These are phyloP conservation scores for Naganishia antarctica DNA, from an alignment of 768 basidiomycete species.

Conservation along the genomic window DNA sequence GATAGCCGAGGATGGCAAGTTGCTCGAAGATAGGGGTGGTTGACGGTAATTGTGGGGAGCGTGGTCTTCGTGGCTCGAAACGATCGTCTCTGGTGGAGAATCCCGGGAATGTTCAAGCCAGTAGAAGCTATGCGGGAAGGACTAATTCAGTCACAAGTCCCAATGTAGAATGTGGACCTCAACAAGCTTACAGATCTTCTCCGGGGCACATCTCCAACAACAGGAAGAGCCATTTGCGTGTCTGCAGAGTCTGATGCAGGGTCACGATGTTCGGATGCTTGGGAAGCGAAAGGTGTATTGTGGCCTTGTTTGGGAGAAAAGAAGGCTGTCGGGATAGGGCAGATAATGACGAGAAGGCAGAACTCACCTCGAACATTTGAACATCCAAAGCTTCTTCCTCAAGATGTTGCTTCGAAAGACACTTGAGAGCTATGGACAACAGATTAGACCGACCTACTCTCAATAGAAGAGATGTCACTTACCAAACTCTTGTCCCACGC, in stretches of 20 bases:
- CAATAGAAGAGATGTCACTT: constrained; percentile 26
- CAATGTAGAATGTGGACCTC: too few species aligned
- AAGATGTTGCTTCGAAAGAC: constrained; percentile 88
- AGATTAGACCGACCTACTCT: too few species aligned
- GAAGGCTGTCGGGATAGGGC: background rate
- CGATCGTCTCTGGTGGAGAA: constrained; percentile 39
- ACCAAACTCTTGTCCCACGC: constrained; percentile 48
- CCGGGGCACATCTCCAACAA: constrained; percentile 93
- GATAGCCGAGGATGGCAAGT: constrained; percentile 46
- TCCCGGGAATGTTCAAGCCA: constrained; percentile 95
- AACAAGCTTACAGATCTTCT: constrained; percentile 73
- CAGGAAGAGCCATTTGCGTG: constrained; percentile 81
- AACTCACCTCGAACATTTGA: constrained; percentile 82
- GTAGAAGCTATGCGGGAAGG: constrained; percentile 70
- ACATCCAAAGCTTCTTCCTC: constrained; percentile 78
- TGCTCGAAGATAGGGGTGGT: constrained; percentile 44
- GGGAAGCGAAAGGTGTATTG: constrained; percentile 86
- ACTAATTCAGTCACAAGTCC: too few species aligned
- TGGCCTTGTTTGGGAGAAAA: constrained; percentile 58
- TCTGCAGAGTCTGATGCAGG: constrained; percentile 85
- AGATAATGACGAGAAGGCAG: constrained; percentile 9
- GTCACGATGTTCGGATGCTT: constrained; percentile 91
- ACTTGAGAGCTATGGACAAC: constrained; percentile 76
- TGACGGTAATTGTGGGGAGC: constrained; percentile 21
- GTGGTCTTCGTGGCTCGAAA: constrained; percentile 29